Conservation (phyloP, 2,329 filamentous ascomycete species). For the Boeremia lycopersici region DNA sequence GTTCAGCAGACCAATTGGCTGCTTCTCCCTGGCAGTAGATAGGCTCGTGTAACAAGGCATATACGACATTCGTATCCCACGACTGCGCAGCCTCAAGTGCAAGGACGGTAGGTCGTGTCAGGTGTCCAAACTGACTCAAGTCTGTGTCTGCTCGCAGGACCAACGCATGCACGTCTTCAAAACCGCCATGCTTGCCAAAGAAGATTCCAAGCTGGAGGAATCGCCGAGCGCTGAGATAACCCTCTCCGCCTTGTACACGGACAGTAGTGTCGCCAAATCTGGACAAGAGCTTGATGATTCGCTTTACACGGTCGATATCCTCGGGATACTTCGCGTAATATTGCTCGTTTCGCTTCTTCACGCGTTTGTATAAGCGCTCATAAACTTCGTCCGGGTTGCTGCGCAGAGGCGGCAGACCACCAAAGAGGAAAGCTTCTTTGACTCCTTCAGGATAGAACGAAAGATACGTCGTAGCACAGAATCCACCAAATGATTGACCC, state of each 20-base stretch:
- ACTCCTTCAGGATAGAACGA: conserved; percentile 78
- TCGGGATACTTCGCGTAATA: conserved; percentile 89
- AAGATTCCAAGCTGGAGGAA: conserved; percentile 78
- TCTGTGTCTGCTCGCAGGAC: conserved; percentile 75
- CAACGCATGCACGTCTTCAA: conserved; percentile 55
- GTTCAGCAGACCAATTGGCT: conserved; percentile 77
- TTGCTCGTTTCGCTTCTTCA: conserved; percentile 72
- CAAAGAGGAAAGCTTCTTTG: conserved; percentile 80
- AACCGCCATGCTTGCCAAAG: conserved; percentile 73
- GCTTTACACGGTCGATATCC: conserved; percentile 71
- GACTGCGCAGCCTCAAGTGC: conserved; percentile 69
- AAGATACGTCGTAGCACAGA: conserved; percentile 82
- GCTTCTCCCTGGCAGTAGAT: conserved; percentile 76
- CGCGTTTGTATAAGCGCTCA: conserved; percentile 69
- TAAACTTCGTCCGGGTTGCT: conserved; percentile 78
- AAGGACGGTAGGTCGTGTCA: conserved; percentile 74
- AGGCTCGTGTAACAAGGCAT: conserved; percentile 84
- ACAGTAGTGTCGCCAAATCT: conserved; percentile 62
- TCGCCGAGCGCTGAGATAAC: conserved; percentile 69
- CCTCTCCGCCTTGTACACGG: conserved; percentile 72
- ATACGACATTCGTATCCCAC: conserved; percentile 81
- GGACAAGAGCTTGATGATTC: conserved; percentile 69
- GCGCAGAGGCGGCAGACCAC: conserved; percentile 80
- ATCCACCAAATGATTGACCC: conserved; percentile 92
- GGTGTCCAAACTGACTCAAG: conserved; percentile 74